Evolutionary conservation across 768 basidiomycete species (phyloP), one percentile per base, ranked within the genome.

Genomic region (Clathrus columnatus): DNA sequence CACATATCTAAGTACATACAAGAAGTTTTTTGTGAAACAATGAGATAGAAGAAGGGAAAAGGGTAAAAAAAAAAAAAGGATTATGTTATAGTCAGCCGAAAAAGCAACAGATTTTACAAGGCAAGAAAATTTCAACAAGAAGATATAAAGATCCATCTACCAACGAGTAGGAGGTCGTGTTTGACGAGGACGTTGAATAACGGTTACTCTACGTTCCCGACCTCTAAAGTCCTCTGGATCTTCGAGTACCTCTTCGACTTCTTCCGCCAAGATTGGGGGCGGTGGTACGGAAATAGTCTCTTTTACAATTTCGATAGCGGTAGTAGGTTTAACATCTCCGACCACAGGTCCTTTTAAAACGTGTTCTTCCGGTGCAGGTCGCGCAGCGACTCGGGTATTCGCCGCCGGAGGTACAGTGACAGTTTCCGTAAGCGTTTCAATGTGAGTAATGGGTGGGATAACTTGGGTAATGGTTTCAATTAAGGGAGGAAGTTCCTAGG

Each of bases 321-420:
- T 90, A 23, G 88, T 91, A 58, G 80, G 80, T 20, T 32, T 26
- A 17, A 21, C 52, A 8, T 23, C 21, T 32, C 24, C 36, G n/a
- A 28, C 18, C 1, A 36, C 10, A 16, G 52, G 46, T n/a, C 46
- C 47, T 26, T 24, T 54, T 17, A 85, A 87, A 65, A 81, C 82
- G 51, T 61, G 60, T 6, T 76, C 77, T 63, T 85, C 81, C 5
- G 88, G 88, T 26, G 80, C 78, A 20, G 88, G 87, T 61, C 78
- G 77, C 26, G 85, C 81, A 57, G 82, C 88, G 62, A 79, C 77
- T 59, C 87, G 86, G 50, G 87, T 89, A 65, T 81, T 85, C 64
- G 87, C 83, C 59, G 88, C 87, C 24, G 85, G 79, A 46, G 85
- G 86, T 59, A 85, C 78, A 51, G 80, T 80, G 63, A 85, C 77